phyloP scores from a whole-genome alignment of 2,329 filamentous ascomycete species.

The Hyphodiscus sp. region DNA sequence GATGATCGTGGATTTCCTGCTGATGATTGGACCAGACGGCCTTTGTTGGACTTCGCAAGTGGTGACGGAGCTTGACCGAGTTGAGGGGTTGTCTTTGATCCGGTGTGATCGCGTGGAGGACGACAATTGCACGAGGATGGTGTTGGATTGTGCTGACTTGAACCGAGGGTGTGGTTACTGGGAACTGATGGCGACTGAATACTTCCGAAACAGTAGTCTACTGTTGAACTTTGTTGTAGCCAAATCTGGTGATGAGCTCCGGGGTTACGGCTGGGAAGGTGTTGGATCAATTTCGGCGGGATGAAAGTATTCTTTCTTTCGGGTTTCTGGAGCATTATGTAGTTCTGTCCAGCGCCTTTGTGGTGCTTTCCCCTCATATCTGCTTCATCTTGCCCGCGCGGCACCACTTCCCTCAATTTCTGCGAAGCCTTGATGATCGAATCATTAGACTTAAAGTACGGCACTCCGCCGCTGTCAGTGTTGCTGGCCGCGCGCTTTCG shows the following conservation, averaged over 20 bases:
- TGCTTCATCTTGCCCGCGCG: constrained; percentile 1
- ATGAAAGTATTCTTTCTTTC: background rate
- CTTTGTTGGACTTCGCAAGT: background rate
- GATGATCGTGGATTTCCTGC: background rate
- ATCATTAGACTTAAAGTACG: background rate
- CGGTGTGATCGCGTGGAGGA: background rate
- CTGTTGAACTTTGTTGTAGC: background rate
- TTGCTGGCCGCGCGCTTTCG: constrained; percentile 20
- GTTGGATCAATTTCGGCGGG: background rate
- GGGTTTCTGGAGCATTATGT: background rate
- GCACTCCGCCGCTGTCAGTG: background rate
- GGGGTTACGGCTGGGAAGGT: background rate
- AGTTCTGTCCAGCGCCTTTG: background rate
- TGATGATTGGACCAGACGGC: background rate
- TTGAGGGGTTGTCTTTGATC: background rate
- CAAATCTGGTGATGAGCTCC: background rate
- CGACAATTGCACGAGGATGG: background rate
- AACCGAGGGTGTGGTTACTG: background rate
- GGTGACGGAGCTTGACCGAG: background rate
- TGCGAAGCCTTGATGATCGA: background rate
- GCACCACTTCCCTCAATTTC: background rate
- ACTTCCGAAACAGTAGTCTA: background rate
- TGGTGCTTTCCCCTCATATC: background rate
- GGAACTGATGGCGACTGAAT: background rate
- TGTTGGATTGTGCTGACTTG: background rate